Evolutionary conservation across 371 early-diverging fungal species (phyloP).

Genomic region (Syncephalastrum racemosum): DNA sequence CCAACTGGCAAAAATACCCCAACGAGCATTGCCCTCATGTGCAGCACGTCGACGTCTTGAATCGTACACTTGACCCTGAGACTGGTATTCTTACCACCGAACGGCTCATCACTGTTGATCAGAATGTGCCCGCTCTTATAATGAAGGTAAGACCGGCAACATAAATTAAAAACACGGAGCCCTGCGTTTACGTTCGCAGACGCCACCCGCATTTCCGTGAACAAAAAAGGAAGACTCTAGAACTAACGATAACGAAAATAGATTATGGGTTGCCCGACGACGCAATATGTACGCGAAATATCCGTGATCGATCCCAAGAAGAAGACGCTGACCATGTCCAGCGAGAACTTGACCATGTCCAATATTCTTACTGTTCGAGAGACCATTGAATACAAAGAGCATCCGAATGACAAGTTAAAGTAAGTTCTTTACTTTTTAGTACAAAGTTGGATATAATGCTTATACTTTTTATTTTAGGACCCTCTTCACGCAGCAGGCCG

Average conservation of each 20-base stretch:
- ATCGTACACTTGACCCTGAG: slow-evolving; percentile 75
- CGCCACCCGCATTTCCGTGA: background rate
- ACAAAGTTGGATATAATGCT: background rate
- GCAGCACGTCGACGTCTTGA: slow-evolving; percentile 85
- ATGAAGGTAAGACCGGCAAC: slow-evolving; percentile 41
- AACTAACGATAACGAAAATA: slow-evolving; percentile 15
- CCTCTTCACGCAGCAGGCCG: slow-evolving; percentile 78
- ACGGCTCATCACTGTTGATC: slow-evolving; percentile 86
- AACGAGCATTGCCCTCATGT: slow-evolving; percentile 92
- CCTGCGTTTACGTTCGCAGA: too few relatives aligned
- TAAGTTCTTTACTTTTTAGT: slow-evolving; percentile 16
- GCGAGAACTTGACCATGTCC: slow-evolving; percentile 73
- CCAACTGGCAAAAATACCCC: slow-evolving; percentile 96
- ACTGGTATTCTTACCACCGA: slow-evolving; percentile 88
- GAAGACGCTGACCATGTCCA: slow-evolving; percentile 69
- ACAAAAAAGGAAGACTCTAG: background rate
- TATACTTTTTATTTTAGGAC: slow-evolving; percentile 43
- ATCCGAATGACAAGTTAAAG: slow-evolving; percentile 46
- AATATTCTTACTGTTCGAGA: slow-evolving; percentile 85
- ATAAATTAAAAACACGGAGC: background rate
- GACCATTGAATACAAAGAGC: slow-evolving; percentile 70
- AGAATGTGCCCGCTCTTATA: slow-evolving; percentile 81
- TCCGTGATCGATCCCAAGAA: slow-evolving; percentile 79
- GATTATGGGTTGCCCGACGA: slow-evolving; percentile 65
- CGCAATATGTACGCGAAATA: slow-evolving; percentile 86